phyloP scores from a whole-genome alignment of 495 filamentous ascomycete species.

The Annulohypoxylon stygium region DNA sequence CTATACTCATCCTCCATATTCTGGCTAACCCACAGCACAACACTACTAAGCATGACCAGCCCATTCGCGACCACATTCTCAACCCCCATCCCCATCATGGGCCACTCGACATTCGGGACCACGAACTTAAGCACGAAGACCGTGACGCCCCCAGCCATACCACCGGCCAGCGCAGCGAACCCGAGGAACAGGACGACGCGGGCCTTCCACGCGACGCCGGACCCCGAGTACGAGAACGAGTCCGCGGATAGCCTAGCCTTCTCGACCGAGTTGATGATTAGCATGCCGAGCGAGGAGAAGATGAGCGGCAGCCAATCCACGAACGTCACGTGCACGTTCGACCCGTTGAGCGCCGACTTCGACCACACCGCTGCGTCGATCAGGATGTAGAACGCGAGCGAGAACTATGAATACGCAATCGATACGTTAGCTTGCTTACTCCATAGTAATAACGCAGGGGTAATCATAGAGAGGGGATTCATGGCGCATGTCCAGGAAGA shows the following conservation, averaged over 20 bases:
- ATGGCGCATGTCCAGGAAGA: not conserved
- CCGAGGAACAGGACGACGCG: slow-evolving; percentile 94
- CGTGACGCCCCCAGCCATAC: slow-evolving; percentile 90
- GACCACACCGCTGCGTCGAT: slow-evolving; percentile 93
- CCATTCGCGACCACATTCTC: slow-evolving; percentile 92
- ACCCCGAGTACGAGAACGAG: slow-evolving; percentile 86
- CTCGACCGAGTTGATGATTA: slow-evolving; percentile 98
- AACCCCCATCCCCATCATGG: slow-evolving; percentile 91
- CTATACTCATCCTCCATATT: slow-evolving; percentile 99
- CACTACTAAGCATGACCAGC: slow-evolving; percentile 71
- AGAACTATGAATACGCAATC: slow-evolving; percentile 72
- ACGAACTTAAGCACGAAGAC: slow-evolving; percentile 94
- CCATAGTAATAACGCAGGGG: too few species aligned
- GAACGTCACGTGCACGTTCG: slow-evolving; percentile 90
- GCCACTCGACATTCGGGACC: slow-evolving; percentile 80
- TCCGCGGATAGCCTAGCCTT: slow-evolving; percentile 89
- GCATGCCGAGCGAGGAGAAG: slow-evolving; percentile 93
- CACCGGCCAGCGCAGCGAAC: slow-evolving; percentile 93
- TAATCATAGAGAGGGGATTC: too few species aligned
- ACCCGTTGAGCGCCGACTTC: slow-evolving; percentile 80
- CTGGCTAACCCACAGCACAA: slow-evolving; percentile 95
- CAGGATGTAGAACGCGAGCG: slow-evolving; percentile 95
- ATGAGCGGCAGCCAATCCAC: slow-evolving; percentile 99
- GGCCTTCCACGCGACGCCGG: slow-evolving; percentile 95
- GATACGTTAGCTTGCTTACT: not conserved